Conservation (phyloP, 768 basidiomycete species). For the Harrya chromipes region DNA sequence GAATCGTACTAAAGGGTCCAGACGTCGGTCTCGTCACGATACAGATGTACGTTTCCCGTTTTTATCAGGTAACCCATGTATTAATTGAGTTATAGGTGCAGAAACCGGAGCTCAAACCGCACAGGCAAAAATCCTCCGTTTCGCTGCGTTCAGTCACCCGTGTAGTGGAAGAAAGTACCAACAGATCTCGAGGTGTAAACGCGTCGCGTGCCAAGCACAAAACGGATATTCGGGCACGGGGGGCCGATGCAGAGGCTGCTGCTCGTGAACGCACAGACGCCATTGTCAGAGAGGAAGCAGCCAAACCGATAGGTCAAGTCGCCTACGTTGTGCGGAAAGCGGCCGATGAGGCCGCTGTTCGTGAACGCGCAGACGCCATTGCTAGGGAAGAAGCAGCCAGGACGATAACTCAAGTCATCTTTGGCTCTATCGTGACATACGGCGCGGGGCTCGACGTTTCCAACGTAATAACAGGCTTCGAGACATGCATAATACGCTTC, state of each 20-base stretch:
- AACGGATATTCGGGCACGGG: too few relatives aligned
- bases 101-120: slow-evolving; percentile 1
- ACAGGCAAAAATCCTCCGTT: background rate
- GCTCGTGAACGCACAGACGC: slow-evolving; percentile 10
- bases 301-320: slow-evolving; percentile 39
- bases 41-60: slow-evolving; percentile 23
- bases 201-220: background rate
- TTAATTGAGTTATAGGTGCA: background rate
- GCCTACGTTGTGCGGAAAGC: slow-evolving; percentile 28
- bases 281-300: slow-evolving; percentile 21
- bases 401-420: slow-evolving; percentile 38
- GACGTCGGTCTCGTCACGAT: too few relatives aligned
- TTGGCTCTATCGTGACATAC: slow-evolving; percentile 44
- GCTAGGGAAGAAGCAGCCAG: slow-evolving; percentile 35
- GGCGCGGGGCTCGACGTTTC: slow-evolving; percentile 43
- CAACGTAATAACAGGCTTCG: slow-evolving; percentile 43
- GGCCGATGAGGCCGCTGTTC: background rate
- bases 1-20: too few relatives aligned
- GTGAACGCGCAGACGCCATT: slow-evolving; percentile 1
- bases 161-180: background rate
- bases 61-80: background rate
- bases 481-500: slow-evolving; percentile 44
- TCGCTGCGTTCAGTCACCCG: background rate
- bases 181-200: background rate
- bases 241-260: slow-evolving; percentile 14